Evolutionary conservation across 768 basidiomycete species (phyloP).

Genomic region (Naganishia kalamii): DNA sequence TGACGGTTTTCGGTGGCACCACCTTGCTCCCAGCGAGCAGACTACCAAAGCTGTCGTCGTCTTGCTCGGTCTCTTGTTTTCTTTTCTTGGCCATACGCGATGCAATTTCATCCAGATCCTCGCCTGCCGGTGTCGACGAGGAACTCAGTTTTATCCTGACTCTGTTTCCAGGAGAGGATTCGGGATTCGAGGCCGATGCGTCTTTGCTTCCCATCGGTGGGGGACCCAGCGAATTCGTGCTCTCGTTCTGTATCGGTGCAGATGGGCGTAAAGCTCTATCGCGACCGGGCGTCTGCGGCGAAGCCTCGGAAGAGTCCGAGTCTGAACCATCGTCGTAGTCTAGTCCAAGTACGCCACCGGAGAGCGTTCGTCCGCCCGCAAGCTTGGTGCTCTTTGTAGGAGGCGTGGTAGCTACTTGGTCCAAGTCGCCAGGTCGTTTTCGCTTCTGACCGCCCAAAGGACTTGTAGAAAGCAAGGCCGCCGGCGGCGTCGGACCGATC

Average conservation of each 20-base stretch:
- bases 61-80: conserved; percentile 61
- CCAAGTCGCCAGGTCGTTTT: conserved; percentile 24
- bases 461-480: conserved; percentile 19
- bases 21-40: conserved; percentile 19
- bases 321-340: conserved; percentile 45
- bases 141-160: conserved; percentile 42
- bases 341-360: conserved; percentile 42
- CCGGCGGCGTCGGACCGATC: conserved; percentile 29
- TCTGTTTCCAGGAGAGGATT: conserved; percentile 43
- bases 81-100: conserved; percentile 65
- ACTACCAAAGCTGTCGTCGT: conserved; percentile 43
- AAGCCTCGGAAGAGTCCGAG: conserved; percentile 32
- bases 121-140: conserved; percentile 44
- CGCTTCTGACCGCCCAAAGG: conserved; percentile 28
- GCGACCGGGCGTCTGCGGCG: conserved; percentile 11
- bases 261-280: conserved; percentile 14
- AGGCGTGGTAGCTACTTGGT: conserved; percentile 35
- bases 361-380: conserved; percentile 31
- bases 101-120: conserved; percentile 40
- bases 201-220: conserved; percentile 18
- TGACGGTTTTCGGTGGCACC: neutral
- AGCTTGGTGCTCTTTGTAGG: conserved; percentile 42
- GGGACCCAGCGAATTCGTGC: conserved; percentile 19
- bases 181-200: conserved; percentile 30
- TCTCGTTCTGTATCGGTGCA: conserved; percentile 9